Conservation (phyloP, 2,329 filamentous ascomycete genomes). For the Penicillium sp. region DNA sequence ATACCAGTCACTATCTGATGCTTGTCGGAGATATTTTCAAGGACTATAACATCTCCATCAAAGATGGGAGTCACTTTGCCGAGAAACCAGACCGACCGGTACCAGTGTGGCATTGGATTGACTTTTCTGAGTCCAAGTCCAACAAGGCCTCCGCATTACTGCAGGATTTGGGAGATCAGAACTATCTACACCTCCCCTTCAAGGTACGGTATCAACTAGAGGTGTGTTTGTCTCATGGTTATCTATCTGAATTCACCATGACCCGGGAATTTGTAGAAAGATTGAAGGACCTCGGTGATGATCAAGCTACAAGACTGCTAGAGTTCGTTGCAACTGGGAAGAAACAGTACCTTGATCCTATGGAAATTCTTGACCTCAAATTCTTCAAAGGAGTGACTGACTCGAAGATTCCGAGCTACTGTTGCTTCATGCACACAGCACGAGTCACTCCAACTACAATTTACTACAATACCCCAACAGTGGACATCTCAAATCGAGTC, state of each 20-base stretch:
- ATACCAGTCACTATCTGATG: slow-evolving; percentile 33
- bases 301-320: slow-evolving; percentile 64
- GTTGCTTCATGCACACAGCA: slow-evolving; percentile 71
- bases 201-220: slow-evolving; percentile 85
- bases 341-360: slow-evolving; percentile 64
- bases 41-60: slow-evolving; percentile 69
- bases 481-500: slow-evolving; percentile 87
- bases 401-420: slow-evolving; percentile 66
- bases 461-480: slow-evolving; percentile 70
- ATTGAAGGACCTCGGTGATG: slow-evolving; percentile 54
- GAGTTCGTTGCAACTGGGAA: slow-evolving; percentile 71
- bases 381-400: slow-evolving; percentile 49
- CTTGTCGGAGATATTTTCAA: slow-evolving; percentile 56
- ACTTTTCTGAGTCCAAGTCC: slow-evolving; percentile 29
- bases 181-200: slow-evolving; percentile 58
- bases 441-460: slow-evolving; percentile 82
- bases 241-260: slow-evolving; percentile 75
- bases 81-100: slow-evolving; percentile 19
- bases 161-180: slow-evolving; percentile 37
- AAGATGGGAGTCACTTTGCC: slow-evolving; percentile 47
- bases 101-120: slow-evolving; percentile 44
- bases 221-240: slow-evolving; percentile 79
- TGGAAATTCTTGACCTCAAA: slow-evolving; percentile 65
- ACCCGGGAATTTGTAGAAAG: slow-evolving; percentile 64
- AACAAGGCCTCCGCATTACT: slow-evolving; percentile 31